Conservation (phyloP, 306 rosid genomes). For the Psophocarpus tetragonolobus region DNA sequence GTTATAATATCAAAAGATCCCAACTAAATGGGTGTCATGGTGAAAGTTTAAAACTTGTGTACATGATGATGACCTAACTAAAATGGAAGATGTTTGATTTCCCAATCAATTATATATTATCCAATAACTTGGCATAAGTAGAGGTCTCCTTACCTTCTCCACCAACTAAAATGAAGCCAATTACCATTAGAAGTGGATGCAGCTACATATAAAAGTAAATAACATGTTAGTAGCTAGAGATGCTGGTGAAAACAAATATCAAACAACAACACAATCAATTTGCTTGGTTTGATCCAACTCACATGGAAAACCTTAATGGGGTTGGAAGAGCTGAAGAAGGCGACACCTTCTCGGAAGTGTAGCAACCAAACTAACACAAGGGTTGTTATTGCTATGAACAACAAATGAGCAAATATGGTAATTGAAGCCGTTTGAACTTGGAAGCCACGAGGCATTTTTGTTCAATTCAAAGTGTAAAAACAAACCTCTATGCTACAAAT, state of each 20-base stretch:
- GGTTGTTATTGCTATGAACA: conserved; percentile 55
- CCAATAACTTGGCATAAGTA: background rate
- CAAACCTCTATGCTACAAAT: background rate
- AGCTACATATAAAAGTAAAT: conserved; percentile 43
- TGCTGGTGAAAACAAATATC: background rate
- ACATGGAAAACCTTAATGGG: conserved; percentile 61
- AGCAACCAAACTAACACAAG: conserved; percentile 66
- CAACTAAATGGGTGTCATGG: too few relatives aligned
- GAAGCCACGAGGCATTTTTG: conserved; percentile 49
- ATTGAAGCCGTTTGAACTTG: conserved; percentile 52
- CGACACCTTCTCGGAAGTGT: conserved; percentile 61
- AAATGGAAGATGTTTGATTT: background rate
- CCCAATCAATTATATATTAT: background rate
- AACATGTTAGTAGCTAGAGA: background rate
- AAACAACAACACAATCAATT: background rate
- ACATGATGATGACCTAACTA: too few relatives aligned
- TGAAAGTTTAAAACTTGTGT: too few relatives aligned
- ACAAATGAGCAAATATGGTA: conserved; percentile 56
- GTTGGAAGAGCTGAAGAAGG: conserved; percentile 57
- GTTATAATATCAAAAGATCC: too few relatives aligned
- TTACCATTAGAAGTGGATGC: conserved; percentile 65
- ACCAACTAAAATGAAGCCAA: conserved; percentile 61
- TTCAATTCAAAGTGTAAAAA: background rate
- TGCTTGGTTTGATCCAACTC: background rate
- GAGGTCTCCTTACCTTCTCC: conserved; percentile 64